Conservation (phyloP, 106 monocot species). For the Dendrobium officinale region DNA sequence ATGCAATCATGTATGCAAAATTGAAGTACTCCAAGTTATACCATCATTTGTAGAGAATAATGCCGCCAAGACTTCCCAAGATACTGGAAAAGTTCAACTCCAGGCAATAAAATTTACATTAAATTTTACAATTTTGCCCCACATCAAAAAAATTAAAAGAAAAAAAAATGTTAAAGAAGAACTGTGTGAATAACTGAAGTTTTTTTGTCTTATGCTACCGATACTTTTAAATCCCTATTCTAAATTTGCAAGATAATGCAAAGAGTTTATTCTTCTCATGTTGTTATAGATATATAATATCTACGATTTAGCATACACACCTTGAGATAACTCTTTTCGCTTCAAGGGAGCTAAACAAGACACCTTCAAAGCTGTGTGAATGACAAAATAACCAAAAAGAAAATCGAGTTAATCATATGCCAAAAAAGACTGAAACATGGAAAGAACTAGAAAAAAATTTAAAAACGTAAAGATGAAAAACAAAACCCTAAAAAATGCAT, state of each 20-base stretch:
- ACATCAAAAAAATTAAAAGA: too few relatives aligned
- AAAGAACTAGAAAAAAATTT: not conserved
- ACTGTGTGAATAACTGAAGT: too few relatives aligned
- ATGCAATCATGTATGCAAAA: too few relatives aligned
- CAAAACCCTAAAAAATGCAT: not conserved
- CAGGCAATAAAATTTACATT: too few relatives aligned
- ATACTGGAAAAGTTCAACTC: too few relatives aligned
- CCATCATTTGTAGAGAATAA: too few relatives aligned
- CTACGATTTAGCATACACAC: slow-evolving; percentile 21
- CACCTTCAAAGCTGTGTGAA: slow-evolving; percentile 67
- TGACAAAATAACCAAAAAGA: slow-evolving; percentile 7
- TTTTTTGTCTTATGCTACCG: too few relatives aligned
- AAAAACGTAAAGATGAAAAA: not conserved
- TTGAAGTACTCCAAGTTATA: too few relatives aligned
- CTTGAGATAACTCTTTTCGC: slow-evolving; percentile 52
- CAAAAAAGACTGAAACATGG: not conserved
- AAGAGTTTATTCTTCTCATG: not conserved
- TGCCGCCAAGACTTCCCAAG: too few relatives aligned
- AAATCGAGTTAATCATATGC: not conserved
- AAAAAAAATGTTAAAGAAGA: too few relatives aligned
- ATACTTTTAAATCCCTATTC: too few relatives aligned
- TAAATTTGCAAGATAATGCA: not conserved
- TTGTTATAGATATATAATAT: not conserved
- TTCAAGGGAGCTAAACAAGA: slow-evolving; percentile 79
- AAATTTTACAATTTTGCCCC: too few relatives aligned